Evolutionary conservation across 257 asterid genomes (phyloP).

Genomic region (Solanum chiquidenum): DNA sequence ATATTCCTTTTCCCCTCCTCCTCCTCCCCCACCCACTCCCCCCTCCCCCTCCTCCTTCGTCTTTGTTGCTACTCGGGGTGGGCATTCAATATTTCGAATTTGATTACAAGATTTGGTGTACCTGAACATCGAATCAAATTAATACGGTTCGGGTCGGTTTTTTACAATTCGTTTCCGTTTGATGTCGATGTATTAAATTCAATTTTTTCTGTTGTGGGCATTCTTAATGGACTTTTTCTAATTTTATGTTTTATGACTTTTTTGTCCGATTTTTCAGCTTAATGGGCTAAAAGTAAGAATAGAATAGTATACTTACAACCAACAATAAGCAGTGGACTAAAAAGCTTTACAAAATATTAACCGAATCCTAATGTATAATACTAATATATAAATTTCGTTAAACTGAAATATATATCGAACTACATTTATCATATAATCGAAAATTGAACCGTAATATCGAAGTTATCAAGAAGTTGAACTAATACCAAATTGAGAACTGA

Average conservation of each 20-base stretch:
- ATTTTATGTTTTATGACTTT: background rate
- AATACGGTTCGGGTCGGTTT: no score
- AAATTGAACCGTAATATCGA: no score
- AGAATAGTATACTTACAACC: background rate
- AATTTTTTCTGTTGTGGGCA: background rate
- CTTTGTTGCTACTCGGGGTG: no score
- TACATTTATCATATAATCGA: no score
- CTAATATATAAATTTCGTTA: background rate
- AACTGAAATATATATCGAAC: background rate
- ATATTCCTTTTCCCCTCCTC: background rate
- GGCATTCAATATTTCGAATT: no score
- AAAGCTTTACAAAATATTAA: background rate
- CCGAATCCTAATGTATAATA: background rate
- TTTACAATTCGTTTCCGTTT: no score
- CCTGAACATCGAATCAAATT: no score
- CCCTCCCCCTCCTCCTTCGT: no score
- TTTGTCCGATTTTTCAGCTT: background rate
- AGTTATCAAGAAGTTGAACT: background rate
- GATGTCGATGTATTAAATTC: background rate
- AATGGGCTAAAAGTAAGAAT: no score
- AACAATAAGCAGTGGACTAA: background rate
- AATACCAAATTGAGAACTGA: no score
- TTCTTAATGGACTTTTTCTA: background rate
- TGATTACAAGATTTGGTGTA: no score
- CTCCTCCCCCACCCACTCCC: background rate